Conservation (phyloP, 306 rosid genomes). For the Quercus parvula region DNA sequence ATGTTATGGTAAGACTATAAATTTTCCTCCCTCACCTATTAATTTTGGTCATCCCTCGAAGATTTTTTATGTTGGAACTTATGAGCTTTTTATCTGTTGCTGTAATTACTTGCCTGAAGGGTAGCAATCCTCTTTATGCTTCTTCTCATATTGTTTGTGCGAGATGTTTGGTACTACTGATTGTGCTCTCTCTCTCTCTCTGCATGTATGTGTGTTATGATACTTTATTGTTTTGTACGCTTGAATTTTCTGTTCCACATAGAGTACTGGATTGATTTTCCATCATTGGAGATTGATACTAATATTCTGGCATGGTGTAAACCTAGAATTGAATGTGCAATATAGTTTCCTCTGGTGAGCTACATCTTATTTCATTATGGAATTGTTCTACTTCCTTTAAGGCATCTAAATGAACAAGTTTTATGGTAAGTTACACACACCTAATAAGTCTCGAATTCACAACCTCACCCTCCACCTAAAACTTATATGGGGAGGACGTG, state of each 20-base stretch:
- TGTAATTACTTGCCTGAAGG: conserved; percentile 61
- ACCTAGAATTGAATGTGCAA: conserved; percentile 40
- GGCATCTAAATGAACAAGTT: conserved; percentile 16
- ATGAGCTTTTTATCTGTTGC: conserved; percentile 1
- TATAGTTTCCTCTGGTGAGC: conserved; percentile 61
- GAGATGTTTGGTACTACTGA: not conserved
- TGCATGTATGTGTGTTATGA: not conserved
- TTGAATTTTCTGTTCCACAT: too few species aligned
- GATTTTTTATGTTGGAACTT: not conserved
- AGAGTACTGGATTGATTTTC: conserved; percentile 84
- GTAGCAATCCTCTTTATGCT: conserved; percentile 46
- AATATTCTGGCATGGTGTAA: conserved; percentile 22
- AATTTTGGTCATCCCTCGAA: not conserved
- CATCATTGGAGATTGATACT: conserved; percentile 64
- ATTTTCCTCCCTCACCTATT: not conserved
- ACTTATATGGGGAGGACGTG: too few species aligned
- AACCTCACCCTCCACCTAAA: too few species aligned
- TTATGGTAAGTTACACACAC: too few species aligned
- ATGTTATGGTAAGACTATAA: conserved; percentile 48
- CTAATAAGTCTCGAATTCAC: too few species aligned
- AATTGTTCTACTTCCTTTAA: not conserved
- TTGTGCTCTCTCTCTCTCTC: conserved; percentile 12
- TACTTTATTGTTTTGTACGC: not conserved
- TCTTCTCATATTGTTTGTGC: conserved; percentile 58
- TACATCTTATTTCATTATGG: not conserved